Percentiles rank a stretch among this genome's conserved stretches.
phyloP scores from a whole-genome alignment of 2,329 filamentous ascomycete genomes.

The Phaeophleospora eucalypticola region DNA sequence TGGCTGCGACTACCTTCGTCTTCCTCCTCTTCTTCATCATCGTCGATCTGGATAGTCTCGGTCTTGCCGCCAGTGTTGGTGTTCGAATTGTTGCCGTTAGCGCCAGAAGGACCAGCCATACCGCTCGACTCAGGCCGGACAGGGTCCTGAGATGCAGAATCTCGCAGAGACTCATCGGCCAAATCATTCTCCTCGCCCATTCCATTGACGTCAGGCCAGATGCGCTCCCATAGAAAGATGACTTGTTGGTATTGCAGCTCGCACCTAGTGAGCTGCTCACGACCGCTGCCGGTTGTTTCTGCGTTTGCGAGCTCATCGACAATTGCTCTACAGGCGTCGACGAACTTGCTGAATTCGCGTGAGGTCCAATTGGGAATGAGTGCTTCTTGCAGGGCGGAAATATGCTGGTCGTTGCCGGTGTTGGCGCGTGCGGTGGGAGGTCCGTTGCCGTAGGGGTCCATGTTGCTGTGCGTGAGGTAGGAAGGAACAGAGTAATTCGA shows the following conservation, averaged over 20 bases:
- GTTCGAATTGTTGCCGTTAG: slow-evolving; percentile 5
- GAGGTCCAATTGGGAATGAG: slow-evolving; percentile 52
- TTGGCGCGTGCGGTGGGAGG: slow-evolving; percentile 7
- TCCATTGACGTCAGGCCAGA: slow-evolving; percentile 48
- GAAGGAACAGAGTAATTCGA: slow-evolving; percentile 31
- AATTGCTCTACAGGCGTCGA: slow-evolving; percentile 45
- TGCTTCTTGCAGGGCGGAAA: slow-evolving; percentile 47
- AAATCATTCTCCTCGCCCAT: slow-evolving; percentile 46
- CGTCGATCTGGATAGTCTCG: slow-evolving; percentile 16
- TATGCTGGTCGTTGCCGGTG: slow-evolving; percentile 39
- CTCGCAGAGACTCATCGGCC: slow-evolving; percentile 7
- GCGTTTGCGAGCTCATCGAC: slow-evolving; percentile 49
- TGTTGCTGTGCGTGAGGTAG: slow-evolving; percentile 24
- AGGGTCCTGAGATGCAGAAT: not conserved
- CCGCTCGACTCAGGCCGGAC: not conserved
- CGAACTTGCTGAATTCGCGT: slow-evolving; percentile 47
- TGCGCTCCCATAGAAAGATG: slow-evolving; percentile 46
- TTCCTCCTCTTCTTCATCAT: slow-evolving; percentile 19
- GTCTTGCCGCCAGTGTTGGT: slow-evolving; percentile 1
- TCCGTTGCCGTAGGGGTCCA: slow-evolving; percentile 12
- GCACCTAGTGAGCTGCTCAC: slow-evolving; percentile 45
- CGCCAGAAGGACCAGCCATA: slow-evolving; percentile 11
- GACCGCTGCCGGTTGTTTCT: slow-evolving; percentile 44
- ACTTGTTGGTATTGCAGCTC: slow-evolving; percentile 47
- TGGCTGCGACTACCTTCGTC: slow-evolving; percentile 3